Evolutionary conservation across 805 yeast species (phyloP), one percentile per base, ranked within the genome.

Genomic region (Suhomyces emberorum): DNA sequence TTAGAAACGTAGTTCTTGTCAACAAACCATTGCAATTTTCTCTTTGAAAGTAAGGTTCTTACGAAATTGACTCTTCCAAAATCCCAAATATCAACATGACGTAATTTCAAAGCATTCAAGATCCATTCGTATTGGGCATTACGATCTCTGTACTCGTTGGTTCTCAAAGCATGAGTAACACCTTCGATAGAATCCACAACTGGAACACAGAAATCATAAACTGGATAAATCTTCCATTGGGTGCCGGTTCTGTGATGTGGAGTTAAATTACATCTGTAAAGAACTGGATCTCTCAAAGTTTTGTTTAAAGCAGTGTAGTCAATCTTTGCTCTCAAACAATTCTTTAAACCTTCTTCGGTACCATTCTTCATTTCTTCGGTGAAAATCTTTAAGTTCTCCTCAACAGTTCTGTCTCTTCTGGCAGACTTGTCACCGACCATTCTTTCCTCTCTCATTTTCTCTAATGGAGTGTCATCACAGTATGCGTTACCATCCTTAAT

Each of bases 1-100:
- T 88, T 88, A 16, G 76, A 55, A 41, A 93, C 99, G 52, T 83
- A 73, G 28, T 77, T 71, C 63, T 87, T 83, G 72, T 93, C 98
- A 45, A 93, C 98, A 66, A 93, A 88, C 98, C 98, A 93, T 72
- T 95, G 98, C 59, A 93, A 76, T 74, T 93, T 93, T 73, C 99
- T 84, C 82, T 93, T 93, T 44, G 96, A 88, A 43, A 93, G 73
- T 60, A 93, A 73, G 18, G 99, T 93, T 72, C 97, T 82, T 42
- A 93, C 88, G 59, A 93, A 93, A 77, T 91, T 93, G 57, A 93
- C 89, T 69, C 99, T 81, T 43, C 95, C 93, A 56, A 93, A 93
- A 72, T 93, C 99, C 97, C 98, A 93, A 54, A 93, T 79, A 65
- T 88, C 88, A 30, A 93, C 98, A 58, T 85, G 84, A 70, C 98